phyloP scores from a whole-genome alignment of 495 filamentous ascomycete genomes.

The Pseudoneurospora amorphoporcata region DNA sequence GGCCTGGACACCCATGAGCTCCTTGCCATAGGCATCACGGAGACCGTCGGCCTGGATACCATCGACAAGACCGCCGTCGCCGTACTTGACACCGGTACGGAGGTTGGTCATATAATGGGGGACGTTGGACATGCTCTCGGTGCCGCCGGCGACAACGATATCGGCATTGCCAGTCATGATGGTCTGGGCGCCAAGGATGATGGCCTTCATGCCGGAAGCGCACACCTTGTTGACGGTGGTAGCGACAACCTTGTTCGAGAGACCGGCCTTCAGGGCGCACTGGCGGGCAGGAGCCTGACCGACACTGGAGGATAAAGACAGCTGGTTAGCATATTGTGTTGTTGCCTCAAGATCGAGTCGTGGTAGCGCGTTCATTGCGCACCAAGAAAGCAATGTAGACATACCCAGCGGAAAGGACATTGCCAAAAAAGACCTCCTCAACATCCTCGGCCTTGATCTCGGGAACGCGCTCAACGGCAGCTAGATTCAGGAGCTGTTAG shows the following conservation, averaged over 20 bases:
- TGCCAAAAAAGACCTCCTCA: slow-evolving; percentile 94
- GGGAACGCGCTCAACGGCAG: slow-evolving; percentile 76
- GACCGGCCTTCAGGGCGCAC: slow-evolving; percentile 79
- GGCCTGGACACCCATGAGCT: slow-evolving; percentile 87
- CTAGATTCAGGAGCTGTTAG: slow-evolving; percentile 31
- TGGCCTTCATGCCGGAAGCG: slow-evolving; percentile 84
- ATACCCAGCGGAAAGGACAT: slow-evolving; percentile 93
- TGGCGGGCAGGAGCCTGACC: slow-evolving; percentile 95
- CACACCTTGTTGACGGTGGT: slow-evolving; percentile 99
- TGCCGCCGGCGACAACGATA: slow-evolving; percentile 81
- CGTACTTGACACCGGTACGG: slow-evolving; percentile 80
- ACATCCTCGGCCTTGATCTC: slow-evolving; percentile 80
- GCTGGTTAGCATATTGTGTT: not conserved
- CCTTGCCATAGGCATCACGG: slow-evolving; percentile 78
- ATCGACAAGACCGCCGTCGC: slow-evolving; percentile 75
- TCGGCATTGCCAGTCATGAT: slow-evolving; percentile 91
- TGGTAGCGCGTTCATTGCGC: not conserved
- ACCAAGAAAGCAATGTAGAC: slow-evolving; percentile 31
- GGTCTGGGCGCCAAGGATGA: slow-evolving; percentile 90
- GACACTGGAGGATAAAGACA: slow-evolving; percentile 46
- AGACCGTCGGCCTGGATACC: slow-evolving; percentile 88
- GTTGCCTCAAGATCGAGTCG: not conserved
- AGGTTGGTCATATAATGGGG: slow-evolving; percentile 90
- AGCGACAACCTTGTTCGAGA: slow-evolving; percentile 64
- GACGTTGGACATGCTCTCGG: slow-evolving; percentile 95